Percentiles rank a stretch among this genome's conserved stretches.
Conservation (phyloP, 2,329 filamentous ascomycete species). For the Fusarium sarcochroum region DNA sequence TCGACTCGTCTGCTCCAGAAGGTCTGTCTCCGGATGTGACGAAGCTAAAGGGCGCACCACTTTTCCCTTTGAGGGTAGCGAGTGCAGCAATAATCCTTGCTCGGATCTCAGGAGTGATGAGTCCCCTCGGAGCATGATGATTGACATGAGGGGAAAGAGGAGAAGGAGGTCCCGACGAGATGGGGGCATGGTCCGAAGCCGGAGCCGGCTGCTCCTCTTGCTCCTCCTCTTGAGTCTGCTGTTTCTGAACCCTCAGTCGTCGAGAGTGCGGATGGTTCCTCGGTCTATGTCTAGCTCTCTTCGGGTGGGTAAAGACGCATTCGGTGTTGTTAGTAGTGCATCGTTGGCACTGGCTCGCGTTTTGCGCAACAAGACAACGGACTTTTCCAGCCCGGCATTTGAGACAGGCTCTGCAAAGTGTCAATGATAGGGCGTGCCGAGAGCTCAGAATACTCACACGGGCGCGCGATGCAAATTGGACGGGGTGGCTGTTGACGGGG, state of each 20-base stretch:
- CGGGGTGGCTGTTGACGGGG: constrained; percentile 36
- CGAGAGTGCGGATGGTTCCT: constrained; percentile 12
- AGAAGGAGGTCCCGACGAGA: neutral
- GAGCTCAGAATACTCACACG: constrained; percentile 19
- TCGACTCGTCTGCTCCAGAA: neutral
- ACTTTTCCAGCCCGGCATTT: constrained; percentile 24
- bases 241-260: neutral
- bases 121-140: neutral
- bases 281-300: neutral
- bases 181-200: neutral
- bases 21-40: constrained; percentile 29
- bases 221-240: neutral
- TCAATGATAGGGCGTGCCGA: neutral
- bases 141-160: neutral
- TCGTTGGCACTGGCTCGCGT: constrained; percentile 14
- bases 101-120: constrained; percentile 16
- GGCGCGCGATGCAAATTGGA: constrained; percentile 36
- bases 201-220: neutral
- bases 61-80: constrained; percentile 29
- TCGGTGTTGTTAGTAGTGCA: constrained; percentile 15
- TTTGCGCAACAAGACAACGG: constrained; percentile 16
- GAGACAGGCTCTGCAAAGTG: constrained; percentile 19
- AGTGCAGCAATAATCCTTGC: constrained; percentile 19
- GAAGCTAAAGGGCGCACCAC: constrained; percentile 35
- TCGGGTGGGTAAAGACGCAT: constrained; percentile 21